phyloP scores from a whole-genome alignment of 2,329 filamentous ascomycete genomes.

The Zymoseptoria crescenta region DNA sequence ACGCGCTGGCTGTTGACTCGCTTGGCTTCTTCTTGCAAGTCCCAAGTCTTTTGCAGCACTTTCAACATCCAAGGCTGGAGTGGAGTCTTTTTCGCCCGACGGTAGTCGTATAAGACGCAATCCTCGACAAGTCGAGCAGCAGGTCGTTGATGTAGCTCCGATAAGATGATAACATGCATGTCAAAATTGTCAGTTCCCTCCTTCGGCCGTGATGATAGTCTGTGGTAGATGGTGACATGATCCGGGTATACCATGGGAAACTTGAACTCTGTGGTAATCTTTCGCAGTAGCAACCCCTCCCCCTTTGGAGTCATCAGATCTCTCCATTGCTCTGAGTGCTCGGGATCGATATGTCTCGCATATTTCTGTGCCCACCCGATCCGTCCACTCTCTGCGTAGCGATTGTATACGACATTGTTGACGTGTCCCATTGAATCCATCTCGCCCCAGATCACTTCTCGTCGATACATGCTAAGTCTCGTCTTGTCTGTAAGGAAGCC shows the following conservation, averaged over 20 bases:
- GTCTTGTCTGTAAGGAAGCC: constrained; percentile 62
- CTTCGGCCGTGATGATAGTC: constrained; percentile 51
- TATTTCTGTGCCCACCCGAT: constrained; percentile 72
- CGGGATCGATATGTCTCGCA: constrained; percentile 53
- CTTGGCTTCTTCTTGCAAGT: constrained; percentile 54
- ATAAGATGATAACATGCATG: constrained; percentile 60
- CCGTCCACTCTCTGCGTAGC: constrained; percentile 74
- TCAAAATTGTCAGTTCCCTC: constrained; percentile 48
- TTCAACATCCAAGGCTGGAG: constrained; percentile 55
- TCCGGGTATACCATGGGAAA: constrained; percentile 84
- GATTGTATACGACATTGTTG: constrained; percentile 77
- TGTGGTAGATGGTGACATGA: constrained; percentile 75
- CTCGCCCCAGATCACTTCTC: constrained; percentile 74
- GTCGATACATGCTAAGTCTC: constrained; percentile 55
- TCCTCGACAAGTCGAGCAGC: constrained; percentile 72
- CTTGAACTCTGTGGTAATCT: constrained; percentile 78
- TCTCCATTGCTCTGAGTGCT: constrained; percentile 56
- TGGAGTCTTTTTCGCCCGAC: constrained; percentile 46
- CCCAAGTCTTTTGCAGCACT: constrained; percentile 52
- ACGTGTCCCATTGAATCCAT: constrained; percentile 63
- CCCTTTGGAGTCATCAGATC: constrained; percentile 59
- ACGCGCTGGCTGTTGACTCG: constrained; percentile 47
- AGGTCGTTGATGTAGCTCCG: constrained; percentile 62
- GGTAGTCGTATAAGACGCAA: constrained; percentile 71
- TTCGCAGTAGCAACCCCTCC: constrained; percentile 68